Conservation (phyloP, 2,329 filamentous ascomycete genomes). For the Penicillium sp. region DNA sequence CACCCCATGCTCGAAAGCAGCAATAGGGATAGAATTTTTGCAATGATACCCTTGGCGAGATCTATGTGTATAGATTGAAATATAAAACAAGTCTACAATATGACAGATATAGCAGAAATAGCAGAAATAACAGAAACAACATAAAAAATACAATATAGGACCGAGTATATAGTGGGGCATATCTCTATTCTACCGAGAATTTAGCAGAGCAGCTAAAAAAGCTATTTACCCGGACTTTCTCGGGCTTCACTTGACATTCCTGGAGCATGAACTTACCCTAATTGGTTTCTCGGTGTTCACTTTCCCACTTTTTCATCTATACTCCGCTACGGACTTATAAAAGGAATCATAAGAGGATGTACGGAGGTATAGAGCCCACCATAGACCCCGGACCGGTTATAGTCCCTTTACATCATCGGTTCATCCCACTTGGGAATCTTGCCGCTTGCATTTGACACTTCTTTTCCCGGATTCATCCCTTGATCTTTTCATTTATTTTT, state of each 20-base stretch:
- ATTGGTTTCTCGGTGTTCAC: constrained; percentile 2
- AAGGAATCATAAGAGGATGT: neutral
- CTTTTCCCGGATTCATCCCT: neutral
- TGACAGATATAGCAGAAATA: neutral
- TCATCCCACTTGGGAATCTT: constrained; percentile 6
- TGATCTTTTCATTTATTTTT: neutral
- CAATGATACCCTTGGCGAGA: constrained; percentile 18
- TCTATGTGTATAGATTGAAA: constrained; percentile 18
- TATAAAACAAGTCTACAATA: constrained; percentile 5
- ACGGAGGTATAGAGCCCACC: neutral
- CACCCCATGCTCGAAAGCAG: constrained; percentile 40
- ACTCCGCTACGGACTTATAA: neutral
- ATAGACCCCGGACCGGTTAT: constrained; percentile 4
- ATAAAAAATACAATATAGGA: neutral
- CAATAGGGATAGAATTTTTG: constrained; percentile 6
- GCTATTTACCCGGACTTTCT: constrained; percentile 10
- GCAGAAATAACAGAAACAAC: too few species aligned
- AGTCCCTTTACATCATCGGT: constrained; percentile 21
- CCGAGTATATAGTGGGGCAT: constrained; percentile 4
- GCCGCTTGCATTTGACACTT: constrained; percentile 4
- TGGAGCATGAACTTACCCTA: neutral
- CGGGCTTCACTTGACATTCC: neutral
- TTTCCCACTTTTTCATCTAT: neutral
- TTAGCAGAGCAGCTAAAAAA: constrained; percentile 15
- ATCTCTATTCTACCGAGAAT: constrained; percentile 15